Conservation (phyloP, 306 rosid genomes). For the Styphnolobium japonicum region DNA sequence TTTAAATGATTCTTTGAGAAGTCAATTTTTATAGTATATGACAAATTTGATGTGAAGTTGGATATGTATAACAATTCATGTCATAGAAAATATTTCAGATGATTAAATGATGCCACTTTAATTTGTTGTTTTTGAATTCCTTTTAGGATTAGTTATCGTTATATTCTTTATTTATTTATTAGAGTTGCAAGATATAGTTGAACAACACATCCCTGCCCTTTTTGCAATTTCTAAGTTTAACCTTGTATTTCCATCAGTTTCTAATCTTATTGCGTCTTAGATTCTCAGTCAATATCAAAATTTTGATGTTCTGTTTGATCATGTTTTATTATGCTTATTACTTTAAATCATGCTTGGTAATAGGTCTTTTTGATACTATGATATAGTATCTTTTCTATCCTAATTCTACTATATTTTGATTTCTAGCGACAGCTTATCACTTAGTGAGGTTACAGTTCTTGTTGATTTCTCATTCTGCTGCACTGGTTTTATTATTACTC, state of each 20-base stretch:
- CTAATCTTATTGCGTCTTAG: not conserved
- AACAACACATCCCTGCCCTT: not conserved
- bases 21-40: not conserved
- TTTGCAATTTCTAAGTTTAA: not conserved
- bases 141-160: not conserved
- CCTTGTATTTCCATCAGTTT: not conserved
- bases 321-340: not conserved
- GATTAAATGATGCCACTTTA: not conserved
- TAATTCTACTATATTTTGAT: not conserved
- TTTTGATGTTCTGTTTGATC: not conserved
- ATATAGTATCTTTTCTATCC: not conserved
- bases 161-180: not conserved
- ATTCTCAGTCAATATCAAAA: not conserved
- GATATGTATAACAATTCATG: not conserved
- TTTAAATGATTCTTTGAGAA: not conserved
- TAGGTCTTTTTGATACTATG: not conserved
- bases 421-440: not conserved
- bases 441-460: constrained; percentile 12
- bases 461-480: constrained; percentile 14
- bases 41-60: constrained; percentile 14
- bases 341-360: not conserved
- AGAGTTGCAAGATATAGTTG: constrained; percentile 6
- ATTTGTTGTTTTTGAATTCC: not conserved
- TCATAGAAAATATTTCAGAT: not conserved
- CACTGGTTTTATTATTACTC: constrained; percentile 6